A percentile compares a stretch with the other conserved stretches of the same genome.
These are phyloP conservation scores for Peronospora belbahrii DNA, from an alignment of 352 stramenopile species.

Conservation along the genomic window DNA sequence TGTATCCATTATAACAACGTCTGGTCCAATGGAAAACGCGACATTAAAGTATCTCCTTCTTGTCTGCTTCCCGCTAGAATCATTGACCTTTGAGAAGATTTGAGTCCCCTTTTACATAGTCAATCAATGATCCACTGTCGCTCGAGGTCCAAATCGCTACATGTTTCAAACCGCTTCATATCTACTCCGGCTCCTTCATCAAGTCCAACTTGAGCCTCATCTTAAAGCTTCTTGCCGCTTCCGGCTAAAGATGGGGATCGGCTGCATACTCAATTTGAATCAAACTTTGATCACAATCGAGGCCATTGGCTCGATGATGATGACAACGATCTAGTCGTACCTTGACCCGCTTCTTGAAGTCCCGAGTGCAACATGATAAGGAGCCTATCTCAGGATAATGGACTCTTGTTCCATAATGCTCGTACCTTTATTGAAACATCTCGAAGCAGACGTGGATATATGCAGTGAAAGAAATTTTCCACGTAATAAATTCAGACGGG, in stretches of 20 bases:
- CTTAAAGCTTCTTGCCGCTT: not conserved
- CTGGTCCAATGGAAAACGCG: too few species aligned
- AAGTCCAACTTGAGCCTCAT: conserved; percentile 4
- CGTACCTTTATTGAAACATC: conserved; percentile 5
- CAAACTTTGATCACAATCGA: conserved; percentile 10
- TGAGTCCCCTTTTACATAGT: too few species aligned
- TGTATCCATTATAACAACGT: too few species aligned
- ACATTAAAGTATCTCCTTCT: conserved; percentile 20
- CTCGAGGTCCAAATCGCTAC: conserved; percentile 5
- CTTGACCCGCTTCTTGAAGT: conserved; percentile 3
- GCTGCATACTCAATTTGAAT: too few species aligned
- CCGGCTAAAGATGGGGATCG: conserved; percentile 5
- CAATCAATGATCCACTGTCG: not conserved
- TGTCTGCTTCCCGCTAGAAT: too few species aligned
- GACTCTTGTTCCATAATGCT: not conserved
- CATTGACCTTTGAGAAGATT: conserved; percentile 9
- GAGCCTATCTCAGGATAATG: conserved; percentile 15
- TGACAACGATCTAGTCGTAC: not conserved
- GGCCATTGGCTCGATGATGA: not conserved
- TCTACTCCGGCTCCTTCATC: conserved; percentile 12
- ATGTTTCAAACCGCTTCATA: not conserved
- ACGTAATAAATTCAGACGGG: too few species aligned
- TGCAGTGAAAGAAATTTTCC: not conserved
- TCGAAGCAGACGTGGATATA: not conserved
- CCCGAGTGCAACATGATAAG: not conserved